These are phyloP conservation scores for Suhomyces kunorum DNA, from an alignment of 1,139 yeast species.

Conservation along the genomic window DNA sequence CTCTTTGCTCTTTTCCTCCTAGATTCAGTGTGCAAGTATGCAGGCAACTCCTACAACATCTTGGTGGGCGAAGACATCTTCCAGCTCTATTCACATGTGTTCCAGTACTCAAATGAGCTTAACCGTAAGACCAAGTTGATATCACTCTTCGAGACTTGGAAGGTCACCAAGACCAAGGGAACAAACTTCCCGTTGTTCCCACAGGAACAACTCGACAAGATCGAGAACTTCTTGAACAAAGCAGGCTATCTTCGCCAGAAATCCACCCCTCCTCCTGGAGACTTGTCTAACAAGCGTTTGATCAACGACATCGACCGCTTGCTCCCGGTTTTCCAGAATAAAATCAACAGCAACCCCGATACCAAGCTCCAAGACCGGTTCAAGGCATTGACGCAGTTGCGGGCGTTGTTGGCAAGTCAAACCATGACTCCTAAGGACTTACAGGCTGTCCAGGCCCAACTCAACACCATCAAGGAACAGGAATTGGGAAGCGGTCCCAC, in stretches of 20 bases:
- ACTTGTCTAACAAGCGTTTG: conserved; percentile 29
- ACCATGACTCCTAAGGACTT: conserved; percentile 46
- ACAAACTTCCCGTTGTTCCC: conserved; percentile 73
- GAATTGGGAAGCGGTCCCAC: conserved; percentile 24
- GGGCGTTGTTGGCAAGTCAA: conserved; percentile 37
- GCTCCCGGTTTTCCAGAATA: conserved; percentile 39
- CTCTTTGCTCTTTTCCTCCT: conserved; percentile 78
- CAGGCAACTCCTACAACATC: conserved; percentile 84
- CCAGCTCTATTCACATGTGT: conserved; percentile 72
- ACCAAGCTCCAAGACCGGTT: conserved; percentile 37
- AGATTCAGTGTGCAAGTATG: conserved; percentile 91
- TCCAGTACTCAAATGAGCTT: conserved; percentile 73
- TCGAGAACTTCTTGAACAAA: conserved; percentile 68
- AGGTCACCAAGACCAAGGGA: conserved; percentile 52
- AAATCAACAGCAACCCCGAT: conserved; percentile 34
- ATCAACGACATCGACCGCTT: conserved; percentile 48
- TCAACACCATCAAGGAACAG: conserved; percentile 39
- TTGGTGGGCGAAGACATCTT: conserved; percentile 68
- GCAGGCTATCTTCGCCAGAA: conserved; percentile 30
- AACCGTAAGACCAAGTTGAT: conserved; percentile 66
- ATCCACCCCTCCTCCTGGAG: conserved; percentile 4
- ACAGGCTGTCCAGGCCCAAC: conserved; percentile 39
- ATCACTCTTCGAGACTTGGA: conserved; percentile 87
- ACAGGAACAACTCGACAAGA: conserved; percentile 63
- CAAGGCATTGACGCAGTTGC: conserved; percentile 48